phyloP scores from a whole-genome alignment of 2,329 filamentous ascomycete genomes.

The Herpotrichia juniperi region DNA sequence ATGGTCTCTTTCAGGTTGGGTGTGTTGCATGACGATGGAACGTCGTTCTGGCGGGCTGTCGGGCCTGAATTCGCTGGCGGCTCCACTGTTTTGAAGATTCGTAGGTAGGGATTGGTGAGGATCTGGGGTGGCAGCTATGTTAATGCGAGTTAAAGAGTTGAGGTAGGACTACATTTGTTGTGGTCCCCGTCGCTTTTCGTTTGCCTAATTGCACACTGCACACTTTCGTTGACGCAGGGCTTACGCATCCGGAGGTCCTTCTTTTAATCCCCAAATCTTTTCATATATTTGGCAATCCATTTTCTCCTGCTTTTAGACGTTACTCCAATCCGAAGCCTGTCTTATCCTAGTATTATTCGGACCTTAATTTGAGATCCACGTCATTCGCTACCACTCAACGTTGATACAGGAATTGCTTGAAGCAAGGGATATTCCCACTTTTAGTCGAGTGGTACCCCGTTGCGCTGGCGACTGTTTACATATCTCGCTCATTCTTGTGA shows the following conservation, averaged over 20 bases:
- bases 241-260: not conserved
- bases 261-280: not conserved
- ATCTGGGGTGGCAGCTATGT: not conserved
- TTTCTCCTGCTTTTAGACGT: not conserved
- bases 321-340: conserved; percentile 11
- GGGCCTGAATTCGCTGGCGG: not conserved
- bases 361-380: conserved; percentile 11
- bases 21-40: not conserved
- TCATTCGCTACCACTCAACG: conserved; percentile 11
- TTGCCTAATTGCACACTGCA: not conserved
- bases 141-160: conserved; percentile 2
- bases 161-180: not conserved
- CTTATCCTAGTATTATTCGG: conserved; percentile 15
- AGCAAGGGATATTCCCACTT: conserved; percentile 3
- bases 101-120: not conserved
- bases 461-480: conserved; percentile 7
- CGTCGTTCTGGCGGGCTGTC: not conserved
- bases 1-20: not conserved
- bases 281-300: conserved; percentile 7
- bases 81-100: conserved; percentile 7
- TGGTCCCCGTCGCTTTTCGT: conserved; percentile 4
- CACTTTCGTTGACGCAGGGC: conserved; percentile 5
- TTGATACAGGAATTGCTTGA: conserved; percentile 4
- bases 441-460: conserved; percentile 1
- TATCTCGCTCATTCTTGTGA: conserved; percentile 7